Conservation (phyloP, 2,329 filamentous ascomycete species). For the Blastomyces silverae region DNA sequence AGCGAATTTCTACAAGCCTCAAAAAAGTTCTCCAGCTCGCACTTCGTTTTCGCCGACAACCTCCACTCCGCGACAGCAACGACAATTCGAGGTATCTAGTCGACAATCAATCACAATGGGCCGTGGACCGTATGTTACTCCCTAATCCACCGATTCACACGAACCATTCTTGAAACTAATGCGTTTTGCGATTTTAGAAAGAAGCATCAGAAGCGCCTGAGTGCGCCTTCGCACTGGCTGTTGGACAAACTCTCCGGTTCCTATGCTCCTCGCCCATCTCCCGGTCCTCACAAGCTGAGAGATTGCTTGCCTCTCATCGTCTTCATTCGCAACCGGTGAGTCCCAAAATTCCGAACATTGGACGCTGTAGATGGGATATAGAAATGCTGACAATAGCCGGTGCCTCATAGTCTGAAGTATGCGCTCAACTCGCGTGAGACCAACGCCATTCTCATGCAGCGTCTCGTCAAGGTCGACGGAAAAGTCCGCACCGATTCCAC, state of each 20-base stretch:
- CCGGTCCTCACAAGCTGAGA: conserved; percentile 97
- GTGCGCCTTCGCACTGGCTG: conserved; percentile 98
- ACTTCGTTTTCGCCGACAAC: conserved; percentile 11
- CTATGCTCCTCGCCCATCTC: conserved; percentile 63
- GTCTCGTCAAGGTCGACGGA: conserved; percentile 98
- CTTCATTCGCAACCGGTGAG: conserved; percentile 74
- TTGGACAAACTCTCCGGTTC: conserved; percentile 97
- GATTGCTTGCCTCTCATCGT: conserved; percentile 98
- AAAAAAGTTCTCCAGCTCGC: background rate
- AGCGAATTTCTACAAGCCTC: conserved; percentile 7
- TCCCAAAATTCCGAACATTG: conserved; percentile 11
- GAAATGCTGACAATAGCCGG: conserved; percentile 19
- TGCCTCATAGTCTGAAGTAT: conserved; percentile 80
- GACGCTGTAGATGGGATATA: conserved; percentile 4
- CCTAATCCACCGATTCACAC: background rate
- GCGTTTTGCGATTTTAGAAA: conserved; percentile 53
- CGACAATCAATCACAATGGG: conserved; percentile 44
- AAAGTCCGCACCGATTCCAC: conserved; percentile 99
- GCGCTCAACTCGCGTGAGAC: conserved; percentile 97
- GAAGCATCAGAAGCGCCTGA: conserved; percentile 99
- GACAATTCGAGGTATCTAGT: conserved; percentile 19
- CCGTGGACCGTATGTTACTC: conserved; percentile 52
- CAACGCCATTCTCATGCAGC: conserved; percentile 98
- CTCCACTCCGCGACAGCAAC: conserved; percentile 18
- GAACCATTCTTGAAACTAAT: background rate